A percentile compares a stretch with the other conserved stretches of the same genome.
Evolutionary conservation across 768 basidiomycete genomes (phyloP).

Genomic region (Lactarius akahatsu): DNA sequence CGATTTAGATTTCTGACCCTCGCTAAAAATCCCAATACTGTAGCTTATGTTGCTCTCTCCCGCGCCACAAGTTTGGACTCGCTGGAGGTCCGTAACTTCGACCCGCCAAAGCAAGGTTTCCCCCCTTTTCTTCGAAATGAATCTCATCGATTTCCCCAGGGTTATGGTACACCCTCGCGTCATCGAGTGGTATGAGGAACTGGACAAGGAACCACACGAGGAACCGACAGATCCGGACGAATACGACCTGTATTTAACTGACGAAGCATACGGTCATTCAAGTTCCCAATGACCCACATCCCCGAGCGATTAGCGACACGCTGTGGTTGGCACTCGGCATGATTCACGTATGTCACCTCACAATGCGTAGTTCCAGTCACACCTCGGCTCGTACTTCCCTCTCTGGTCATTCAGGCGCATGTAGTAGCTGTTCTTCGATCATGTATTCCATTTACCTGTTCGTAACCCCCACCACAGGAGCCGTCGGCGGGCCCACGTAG

Average conservation of each 20-base stretch:
- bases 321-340: background rate
- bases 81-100: constrained; percentile 65
- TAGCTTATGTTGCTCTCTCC: constrained; percentile 72
- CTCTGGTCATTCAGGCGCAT: background rate
- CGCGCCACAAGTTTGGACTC: constrained; percentile 64
- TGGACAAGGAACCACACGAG: background rate
- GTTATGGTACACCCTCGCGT: constrained; percentile 63
- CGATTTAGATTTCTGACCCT: background rate
- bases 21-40: background rate
- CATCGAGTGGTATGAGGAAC: constrained; percentile 45
- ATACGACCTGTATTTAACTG: background rate
- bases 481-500: no score
- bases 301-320: background rate
- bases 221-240: background rate
- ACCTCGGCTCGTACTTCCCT: background rate
- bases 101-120: constrained; percentile 50
- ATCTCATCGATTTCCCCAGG: constrained; percentile 37
- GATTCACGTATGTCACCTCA: background rate
- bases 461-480: no score
- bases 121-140: background rate
- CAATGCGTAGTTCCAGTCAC: background rate
- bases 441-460: no score
- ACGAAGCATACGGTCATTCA: background rate
- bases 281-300: background rate
- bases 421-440: no score